Conservation (phyloP, 2,329 filamentous ascomycete species). For the Fusarium continuum region DNA sequence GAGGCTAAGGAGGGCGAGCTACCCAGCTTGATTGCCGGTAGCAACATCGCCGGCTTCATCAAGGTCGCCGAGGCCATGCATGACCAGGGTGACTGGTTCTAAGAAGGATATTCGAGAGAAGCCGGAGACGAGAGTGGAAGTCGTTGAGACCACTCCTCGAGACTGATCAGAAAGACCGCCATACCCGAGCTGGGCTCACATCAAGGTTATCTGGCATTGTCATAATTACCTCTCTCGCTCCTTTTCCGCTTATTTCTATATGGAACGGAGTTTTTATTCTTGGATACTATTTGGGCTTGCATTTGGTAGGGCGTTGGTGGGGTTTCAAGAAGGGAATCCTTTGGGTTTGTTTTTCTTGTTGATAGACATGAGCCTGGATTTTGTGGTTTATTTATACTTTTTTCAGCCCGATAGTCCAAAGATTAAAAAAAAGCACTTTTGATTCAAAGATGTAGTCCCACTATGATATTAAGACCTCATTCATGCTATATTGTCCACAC, state of each 20-base stretch:
- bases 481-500: too few relatives aligned
- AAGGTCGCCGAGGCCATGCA: constrained; percentile 96
- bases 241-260: constrained; percentile 14
- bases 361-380: constrained; percentile 31
- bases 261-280: constrained; percentile 33
- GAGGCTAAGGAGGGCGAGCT: constrained; percentile 81
- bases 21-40: constrained; percentile 89
- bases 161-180: constrained; percentile 22
- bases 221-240: not conserved
- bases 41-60: constrained; percentile 97
- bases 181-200: constrained; percentile 42
- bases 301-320: constrained; percentile 43
- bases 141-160: constrained; percentile 11
- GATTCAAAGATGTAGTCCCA: not conserved
- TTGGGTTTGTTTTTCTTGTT: constrained; percentile 25
- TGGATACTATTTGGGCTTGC: constrained; percentile 36
- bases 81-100: constrained; percentile 95
- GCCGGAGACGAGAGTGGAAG: constrained; percentile 11
- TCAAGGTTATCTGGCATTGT: constrained; percentile 26
- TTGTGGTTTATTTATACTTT: constrained; percentile 22
- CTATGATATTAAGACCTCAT: too few relatives aligned
- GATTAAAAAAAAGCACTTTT: constrained; percentile 29
- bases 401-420: constrained; percentile 34
- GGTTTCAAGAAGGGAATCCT: constrained; percentile 33
- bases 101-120: constrained; percentile 9